Base-by-base conservation (phyloP, 805 yeast genomes). In the Yarrowia bubula region DNA sequence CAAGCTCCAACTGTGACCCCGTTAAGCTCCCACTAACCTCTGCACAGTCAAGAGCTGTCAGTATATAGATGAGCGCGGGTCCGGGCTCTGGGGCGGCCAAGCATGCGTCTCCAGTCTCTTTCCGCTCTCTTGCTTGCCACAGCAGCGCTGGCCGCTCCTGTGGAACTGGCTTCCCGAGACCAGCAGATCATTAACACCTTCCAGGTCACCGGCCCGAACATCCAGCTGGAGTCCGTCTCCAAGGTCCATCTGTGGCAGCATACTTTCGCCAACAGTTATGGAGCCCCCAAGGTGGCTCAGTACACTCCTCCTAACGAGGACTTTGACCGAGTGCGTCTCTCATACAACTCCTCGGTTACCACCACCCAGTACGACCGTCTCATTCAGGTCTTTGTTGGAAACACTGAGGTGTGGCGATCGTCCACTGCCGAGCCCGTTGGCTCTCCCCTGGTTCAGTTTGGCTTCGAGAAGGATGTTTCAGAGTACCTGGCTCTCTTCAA, bases 391-490 rank as follows among this genome's bases (percentile, higher is more conserved):
- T 76, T 72, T 57, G 31, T 77, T 9, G 77, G 74, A 15, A 89
- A 86, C 37, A 78, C 81, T 14, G 89, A 89, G 68, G 77, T 90
- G 43, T 90, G 96, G 96, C 83, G 96, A 75, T 86, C 90, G 0
- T 87, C 93, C 2, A 91, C 96, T 2, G 85, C 89, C 14, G 96
- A 90, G 75, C 96, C 96, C 0, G 84, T 69, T 8, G 62, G 63
- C 38, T 65, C 69, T 28, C 57, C 61, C 11, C 58, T 64, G 48
- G 65, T 66, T 4, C 48, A 66, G 31, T 82, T 78, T 68, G 83
- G 88, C 31, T 76, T 81, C 64, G 77, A 81, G 35, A 90, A 88
- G 72, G 96, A 91, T 72, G 81, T 89, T 1, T 80, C 92, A 1
- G 73, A 76, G 14, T 89, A 83, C 71, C 70, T 79, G 8, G 68